Percentiles rank a stretch among this genome's conserved stretches.
Conservation (phyloP, 2,329 filamentous ascomycete genomes). For the Claviceps sp. region DNA sequence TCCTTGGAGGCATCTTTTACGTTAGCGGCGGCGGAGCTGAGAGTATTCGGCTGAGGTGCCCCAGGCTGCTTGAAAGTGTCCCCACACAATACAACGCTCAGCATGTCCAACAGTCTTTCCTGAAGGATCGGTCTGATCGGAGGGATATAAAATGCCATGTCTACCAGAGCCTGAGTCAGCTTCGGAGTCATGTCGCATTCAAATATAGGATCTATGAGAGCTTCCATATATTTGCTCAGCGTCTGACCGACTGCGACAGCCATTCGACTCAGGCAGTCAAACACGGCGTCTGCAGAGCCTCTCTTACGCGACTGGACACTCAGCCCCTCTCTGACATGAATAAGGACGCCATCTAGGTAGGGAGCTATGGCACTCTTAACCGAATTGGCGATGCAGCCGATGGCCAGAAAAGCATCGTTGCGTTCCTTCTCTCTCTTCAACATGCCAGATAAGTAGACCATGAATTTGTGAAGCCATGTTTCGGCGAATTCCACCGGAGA, state of each 20-base stretch:
- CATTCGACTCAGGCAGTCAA: constrained; percentile 94
- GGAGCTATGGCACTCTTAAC: constrained; percentile 91
- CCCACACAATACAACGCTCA: constrained; percentile 85
- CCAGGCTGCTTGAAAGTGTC: constrained; percentile 86
- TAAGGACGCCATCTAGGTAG: constrained; percentile 86
- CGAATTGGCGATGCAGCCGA: constrained; percentile 90
- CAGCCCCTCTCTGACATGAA: constrained; percentile 84
- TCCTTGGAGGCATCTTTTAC: constrained; percentile 71
- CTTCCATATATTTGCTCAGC: constrained; percentile 96
- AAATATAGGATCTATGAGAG: constrained; percentile 89
- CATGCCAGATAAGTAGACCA: constrained; percentile 89
- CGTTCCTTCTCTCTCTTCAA: constrained; percentile 90
- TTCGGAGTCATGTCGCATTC: constrained; percentile 89
- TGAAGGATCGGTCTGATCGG: constrained; percentile 89
- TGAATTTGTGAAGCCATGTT: constrained; percentile 84
- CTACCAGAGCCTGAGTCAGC: constrained; percentile 86
- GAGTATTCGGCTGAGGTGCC: constrained; percentile 71
- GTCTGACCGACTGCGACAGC: constrained; percentile 92
- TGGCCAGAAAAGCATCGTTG: constrained; percentile 88
- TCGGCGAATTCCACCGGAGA: constrained; percentile 81
- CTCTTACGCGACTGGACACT: constrained; percentile 60
- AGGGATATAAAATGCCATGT: constrained; percentile 98
- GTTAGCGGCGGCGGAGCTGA: constrained; percentile 68
- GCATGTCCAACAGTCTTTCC: constrained; percentile 83
- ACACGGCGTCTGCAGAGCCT: constrained; percentile 64